Evolutionary conservation across 1,284 basidiomycete species (phyloP).

Genomic region (Boletus subluridellus): DNA sequence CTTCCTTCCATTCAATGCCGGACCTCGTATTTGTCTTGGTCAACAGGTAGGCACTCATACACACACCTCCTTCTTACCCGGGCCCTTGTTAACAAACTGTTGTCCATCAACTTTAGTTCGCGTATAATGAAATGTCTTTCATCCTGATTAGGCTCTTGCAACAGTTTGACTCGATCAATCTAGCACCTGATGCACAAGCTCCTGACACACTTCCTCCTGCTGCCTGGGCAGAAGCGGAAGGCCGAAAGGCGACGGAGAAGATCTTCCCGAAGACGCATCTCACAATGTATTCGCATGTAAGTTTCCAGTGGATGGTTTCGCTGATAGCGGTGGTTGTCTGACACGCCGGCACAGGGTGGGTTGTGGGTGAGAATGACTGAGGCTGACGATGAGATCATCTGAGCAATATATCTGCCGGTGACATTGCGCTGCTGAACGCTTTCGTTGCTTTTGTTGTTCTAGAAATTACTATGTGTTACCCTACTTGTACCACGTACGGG

Average conservation of each 20-base stretch:
- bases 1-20: conserved; percentile 50
- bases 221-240: conserved; percentile 32
- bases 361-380: conserved; percentile 30
- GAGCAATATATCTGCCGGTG: not conserved
- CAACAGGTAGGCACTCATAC: conserved; percentile 35
- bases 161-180: conserved; percentile 34
- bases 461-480: not conserved
- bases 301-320: not conserved
- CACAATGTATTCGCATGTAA: conserved; percentile 39
- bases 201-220: conserved; percentile 32
- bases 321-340: not conserved
- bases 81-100: not conserved
- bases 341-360: conserved; percentile 19
- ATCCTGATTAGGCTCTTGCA: conserved; percentile 45
- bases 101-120: conserved; percentile 33
- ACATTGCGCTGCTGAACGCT: not conserved
- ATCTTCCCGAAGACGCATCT: conserved; percentile 38
- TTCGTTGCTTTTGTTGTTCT: not conserved
- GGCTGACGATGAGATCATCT: conserved; percentile 11
- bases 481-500: not conserved
- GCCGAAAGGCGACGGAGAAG: conserved; percentile 38
- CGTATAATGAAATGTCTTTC: conserved; percentile 47
- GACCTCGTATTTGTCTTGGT: conserved; percentile 47
- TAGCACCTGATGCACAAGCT: conserved; percentile 38
- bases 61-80: not conserved